phyloP scores from a whole-genome alignment of 345 rosid genomes.

The Pugionium dolabratum region DNA sequence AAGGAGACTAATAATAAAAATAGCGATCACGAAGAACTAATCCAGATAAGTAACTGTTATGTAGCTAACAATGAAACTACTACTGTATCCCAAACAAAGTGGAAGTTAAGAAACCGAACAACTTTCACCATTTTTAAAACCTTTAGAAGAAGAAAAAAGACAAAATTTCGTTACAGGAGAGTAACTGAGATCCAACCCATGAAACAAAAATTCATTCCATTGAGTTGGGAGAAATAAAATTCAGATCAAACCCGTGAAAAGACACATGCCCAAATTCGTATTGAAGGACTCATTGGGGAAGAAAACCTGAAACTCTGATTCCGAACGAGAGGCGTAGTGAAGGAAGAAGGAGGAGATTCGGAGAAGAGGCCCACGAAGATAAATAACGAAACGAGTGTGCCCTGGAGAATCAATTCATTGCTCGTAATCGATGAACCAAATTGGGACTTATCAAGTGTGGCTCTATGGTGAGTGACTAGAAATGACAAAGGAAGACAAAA shows the following conservation, averaged over 20 bases:
- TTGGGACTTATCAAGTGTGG: conserved; percentile 8
- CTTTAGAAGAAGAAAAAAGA: too few species aligned
- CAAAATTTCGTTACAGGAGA: background rate
- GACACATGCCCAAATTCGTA: background rate
- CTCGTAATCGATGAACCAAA: conserved; percentile 27
- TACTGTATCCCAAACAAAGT: too few species aligned
- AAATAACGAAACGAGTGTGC: conserved; percentile 16
- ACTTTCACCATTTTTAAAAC: too few species aligned
- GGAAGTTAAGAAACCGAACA: too few species aligned
- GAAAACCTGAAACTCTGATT: conserved; percentile 33
- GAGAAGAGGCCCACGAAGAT: conserved; percentile 26
- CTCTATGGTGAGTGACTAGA: conserved; percentile 6
- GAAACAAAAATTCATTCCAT: background rate
- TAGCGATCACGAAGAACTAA: background rate
- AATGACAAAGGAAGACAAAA: background rate
- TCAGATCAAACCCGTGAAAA: background rate
- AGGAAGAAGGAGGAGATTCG: conserved; percentile 8
- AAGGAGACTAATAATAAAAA: background rate
- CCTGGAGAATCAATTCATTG: conserved; percentile 30
- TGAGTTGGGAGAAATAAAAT: background rate
- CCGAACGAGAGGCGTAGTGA: conserved; percentile 30
- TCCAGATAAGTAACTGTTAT: too few species aligned
- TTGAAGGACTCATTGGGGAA: background rate
- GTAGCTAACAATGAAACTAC: too few species aligned
- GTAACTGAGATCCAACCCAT: conserved; percentile 31